Conservation (phyloP, 371 early-diverging fungal genomes). For the Nematocida ironsii region DNA sequence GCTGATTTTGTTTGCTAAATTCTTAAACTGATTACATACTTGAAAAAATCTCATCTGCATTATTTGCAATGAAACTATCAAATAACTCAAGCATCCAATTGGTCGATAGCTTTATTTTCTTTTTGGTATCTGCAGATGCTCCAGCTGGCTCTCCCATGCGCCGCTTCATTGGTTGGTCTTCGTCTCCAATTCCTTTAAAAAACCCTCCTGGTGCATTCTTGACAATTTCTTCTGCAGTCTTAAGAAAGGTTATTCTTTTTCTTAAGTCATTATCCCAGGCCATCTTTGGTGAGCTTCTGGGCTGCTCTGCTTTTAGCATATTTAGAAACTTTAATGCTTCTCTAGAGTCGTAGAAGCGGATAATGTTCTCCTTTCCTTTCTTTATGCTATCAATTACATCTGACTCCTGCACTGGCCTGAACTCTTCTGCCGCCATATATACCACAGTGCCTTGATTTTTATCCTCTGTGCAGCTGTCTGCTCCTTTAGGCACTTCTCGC, state of each 20-base stretch:
- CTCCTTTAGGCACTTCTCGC: conserved; percentile 68
- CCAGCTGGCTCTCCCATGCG: neutral
- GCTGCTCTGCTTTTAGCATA: neutral
- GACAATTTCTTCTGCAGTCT: conserved; percentile 51
- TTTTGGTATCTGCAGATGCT: neutral
- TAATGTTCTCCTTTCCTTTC: neutral
- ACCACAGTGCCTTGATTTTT: conserved; percentile 66
- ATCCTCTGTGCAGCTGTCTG: conserved; percentile 64
- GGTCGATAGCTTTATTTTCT: neutral
- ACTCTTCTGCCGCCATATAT: neutral
- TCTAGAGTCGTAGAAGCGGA: conserved; percentile 47
- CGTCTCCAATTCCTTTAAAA: neutral
- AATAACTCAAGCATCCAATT: conserved; percentile 52
- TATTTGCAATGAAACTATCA: conserved; percentile 39
- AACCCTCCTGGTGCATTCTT: conserved; percentile 30
- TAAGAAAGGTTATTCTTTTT: conserved; percentile 51
- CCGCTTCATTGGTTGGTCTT: neutral
- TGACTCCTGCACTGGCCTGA: neutral
- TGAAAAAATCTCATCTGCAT: conserved; percentile 28
- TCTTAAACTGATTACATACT: neutral
- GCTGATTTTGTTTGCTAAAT: too few relatives aligned
- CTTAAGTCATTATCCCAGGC: conserved; percentile 53
- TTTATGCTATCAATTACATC: neutral
- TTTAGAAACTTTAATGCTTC: conserved; percentile 13
- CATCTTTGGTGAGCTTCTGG: conserved; percentile 10